Conservation (phyloP, 257 asterid species). For the Forsythia suspensa region DNA sequence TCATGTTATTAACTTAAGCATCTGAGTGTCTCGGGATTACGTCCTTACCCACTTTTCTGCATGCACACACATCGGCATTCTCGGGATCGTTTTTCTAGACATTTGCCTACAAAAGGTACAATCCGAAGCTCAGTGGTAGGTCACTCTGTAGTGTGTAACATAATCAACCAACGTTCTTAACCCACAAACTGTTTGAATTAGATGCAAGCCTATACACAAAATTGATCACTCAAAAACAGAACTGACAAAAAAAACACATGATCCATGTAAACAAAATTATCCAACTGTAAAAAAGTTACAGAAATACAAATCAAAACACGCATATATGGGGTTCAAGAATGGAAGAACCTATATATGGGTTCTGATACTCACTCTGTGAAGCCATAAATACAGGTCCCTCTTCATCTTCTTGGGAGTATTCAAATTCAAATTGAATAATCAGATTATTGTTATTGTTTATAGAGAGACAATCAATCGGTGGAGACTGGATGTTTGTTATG, state of each 20-base stretch:
- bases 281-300: neutral
- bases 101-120: too few relatives aligned
- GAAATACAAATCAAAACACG: neutral
- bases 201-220: neutral
- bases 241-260: too few relatives aligned
- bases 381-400: conserved; percentile 33
- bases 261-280: neutral
- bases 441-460: neutral
- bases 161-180: neutral
- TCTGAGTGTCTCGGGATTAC: too few relatives aligned
- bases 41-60: too few relatives aligned
- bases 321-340: neutral
- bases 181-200: neutral
- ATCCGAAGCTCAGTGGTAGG: too few relatives aligned
- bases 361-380: conserved; percentile 36
- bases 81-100: too few relatives aligned
- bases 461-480: neutral
- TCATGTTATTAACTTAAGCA: too few relatives aligned
- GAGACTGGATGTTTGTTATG: too few relatives aligned
- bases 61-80: too few relatives aligned
- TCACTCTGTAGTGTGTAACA: neutral
- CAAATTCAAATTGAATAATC: too few relatives aligned
- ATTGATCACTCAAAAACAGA: neutral
- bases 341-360: neutral
- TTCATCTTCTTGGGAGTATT: neutral